Conservation (phyloP, 2,329 filamentous ascomycete genomes). For the Fusarium torreyae region DNA sequence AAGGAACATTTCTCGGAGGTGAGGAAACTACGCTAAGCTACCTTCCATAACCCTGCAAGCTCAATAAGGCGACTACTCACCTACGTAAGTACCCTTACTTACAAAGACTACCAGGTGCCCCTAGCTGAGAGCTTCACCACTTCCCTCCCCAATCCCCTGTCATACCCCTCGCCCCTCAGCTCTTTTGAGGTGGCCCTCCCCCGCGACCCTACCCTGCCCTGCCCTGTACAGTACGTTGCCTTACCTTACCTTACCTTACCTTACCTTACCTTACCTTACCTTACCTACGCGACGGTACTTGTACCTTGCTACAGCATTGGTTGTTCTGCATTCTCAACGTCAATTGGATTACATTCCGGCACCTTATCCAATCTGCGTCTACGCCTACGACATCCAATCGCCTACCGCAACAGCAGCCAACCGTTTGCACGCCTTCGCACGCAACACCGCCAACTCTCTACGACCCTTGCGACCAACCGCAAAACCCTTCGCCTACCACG, state of each 20-base stretch:
- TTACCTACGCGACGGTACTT: conserved; percentile 24
- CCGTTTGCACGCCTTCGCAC: conserved; percentile 9
- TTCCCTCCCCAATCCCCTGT: not conserved
- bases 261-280: conserved; percentile 13
- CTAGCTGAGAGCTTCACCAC: conserved; percentile 4
- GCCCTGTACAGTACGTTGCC: conserved; percentile 11
- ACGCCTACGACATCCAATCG: conserved; percentile 28
- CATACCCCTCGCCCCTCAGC: conserved; percentile 22
- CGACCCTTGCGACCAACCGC: conserved; percentile 35
- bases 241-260: conserved; percentile 16
- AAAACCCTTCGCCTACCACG: conserved; percentile 32
- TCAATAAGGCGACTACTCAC: conserved; percentile 10
- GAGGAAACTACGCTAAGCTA: conserved; percentile 25
- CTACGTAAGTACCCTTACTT: not conserved
- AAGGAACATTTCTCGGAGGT: conserved; percentile 2
- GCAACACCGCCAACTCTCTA: conserved; percentile 32
- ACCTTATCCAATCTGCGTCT: conserved; percentile 16
- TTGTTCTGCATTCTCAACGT: conserved; percentile 5
- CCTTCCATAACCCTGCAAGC: conserved; percentile 24
- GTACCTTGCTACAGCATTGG: conserved; percentile 15
- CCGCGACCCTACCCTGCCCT: conserved; percentile 31
- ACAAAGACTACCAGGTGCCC: not conserved
- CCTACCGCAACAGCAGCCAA: conserved; percentile 2
- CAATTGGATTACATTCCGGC: conserved; percentile 29
- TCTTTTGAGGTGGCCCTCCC: conserved; percentile 10